A percentile compares a stretch with the other conserved stretches of the same genome.
These are phyloP conservation scores for Ochromonas danica DNA, from an alignment of 108 stramenopile genomes.

Conservation along the genomic window DNA sequence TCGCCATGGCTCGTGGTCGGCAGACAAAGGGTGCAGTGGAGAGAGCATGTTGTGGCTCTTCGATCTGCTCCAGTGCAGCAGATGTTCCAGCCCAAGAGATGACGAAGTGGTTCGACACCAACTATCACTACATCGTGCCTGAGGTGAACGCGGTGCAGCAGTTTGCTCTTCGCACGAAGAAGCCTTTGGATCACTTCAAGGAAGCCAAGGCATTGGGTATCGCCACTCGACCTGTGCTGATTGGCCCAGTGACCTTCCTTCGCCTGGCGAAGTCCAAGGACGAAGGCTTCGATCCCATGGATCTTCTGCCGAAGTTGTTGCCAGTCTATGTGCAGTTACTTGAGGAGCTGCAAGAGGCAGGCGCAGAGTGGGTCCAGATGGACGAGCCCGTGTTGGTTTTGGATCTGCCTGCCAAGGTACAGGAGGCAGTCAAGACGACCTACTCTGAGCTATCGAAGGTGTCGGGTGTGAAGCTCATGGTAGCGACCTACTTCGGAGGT, in stretches of 20 bases:
- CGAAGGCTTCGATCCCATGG: neutral
- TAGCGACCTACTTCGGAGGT: no score
- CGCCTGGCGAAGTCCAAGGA: slow-evolving; percentile 46
- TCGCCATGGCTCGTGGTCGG: no score
- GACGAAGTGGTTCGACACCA: slow-evolving; percentile 68
- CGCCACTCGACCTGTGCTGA: slow-evolving; percentile 54
- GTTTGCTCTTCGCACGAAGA: no score
- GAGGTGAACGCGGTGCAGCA: slow-evolving; percentile 61
- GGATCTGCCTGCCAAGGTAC: no score
- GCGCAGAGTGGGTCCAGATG: slow-evolving; percentile 63
- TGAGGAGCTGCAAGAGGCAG: slow-evolving; percentile 46
- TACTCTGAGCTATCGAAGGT: no score
- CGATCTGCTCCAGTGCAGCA: no score
- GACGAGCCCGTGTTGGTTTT: slow-evolving; percentile 64
- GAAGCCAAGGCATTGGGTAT: no score
- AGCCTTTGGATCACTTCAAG: no score
- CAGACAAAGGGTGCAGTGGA: no score
- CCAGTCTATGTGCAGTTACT: slow-evolving; percentile 52
- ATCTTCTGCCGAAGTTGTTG: slow-evolving; percentile 32
- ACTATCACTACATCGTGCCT: slow-evolving; percentile 72
- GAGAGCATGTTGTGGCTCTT: no score
- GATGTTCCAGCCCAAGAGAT: slow-evolving; percentile 62
- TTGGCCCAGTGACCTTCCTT: slow-evolving; percentile 63
- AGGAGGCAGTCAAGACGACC: no score
- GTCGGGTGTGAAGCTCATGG: no score